Evolutionary conservation across 345 rosid genomes (phyloP).

Genomic region (Erysimum cheiranthoides): DNA sequence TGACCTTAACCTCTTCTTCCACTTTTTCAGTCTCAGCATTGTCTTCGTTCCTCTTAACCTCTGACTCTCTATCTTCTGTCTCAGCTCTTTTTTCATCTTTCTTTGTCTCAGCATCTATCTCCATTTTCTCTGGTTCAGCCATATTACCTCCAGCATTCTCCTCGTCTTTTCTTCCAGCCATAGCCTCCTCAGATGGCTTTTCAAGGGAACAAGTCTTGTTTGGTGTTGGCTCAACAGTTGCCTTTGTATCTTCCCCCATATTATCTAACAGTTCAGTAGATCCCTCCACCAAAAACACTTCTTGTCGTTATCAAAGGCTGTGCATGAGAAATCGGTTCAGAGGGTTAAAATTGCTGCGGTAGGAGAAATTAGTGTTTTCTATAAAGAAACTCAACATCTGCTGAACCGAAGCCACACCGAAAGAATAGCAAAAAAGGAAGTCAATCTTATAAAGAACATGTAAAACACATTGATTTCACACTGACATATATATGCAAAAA

Average conservation of each 20-base stretch:
- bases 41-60: conserved; percentile 32
- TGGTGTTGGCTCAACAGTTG: conserved; percentile 52
- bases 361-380: background rate
- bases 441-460: conserved; percentile 8
- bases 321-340: conserved; percentile 29
- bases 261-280: conserved; percentile 33
- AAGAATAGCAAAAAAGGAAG: background rate
- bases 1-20: conserved; percentile 23
- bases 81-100: conserved; percentile 23
- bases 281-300: conserved; percentile 5
- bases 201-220: conserved; percentile 52
- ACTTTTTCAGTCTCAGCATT: conserved; percentile 18
- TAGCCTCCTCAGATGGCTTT: conserved; percentile 45
- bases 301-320: conserved; percentile 30
- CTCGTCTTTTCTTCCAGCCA: conserved; percentile 40
- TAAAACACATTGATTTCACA: conserved; percentile 3
- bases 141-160: conserved; percentile 28
- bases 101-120: conserved; percentile 35
- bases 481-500: background rate
- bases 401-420: background rate
- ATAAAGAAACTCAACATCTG: conserved; percentile 2
- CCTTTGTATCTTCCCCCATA: conserved; percentile 68
- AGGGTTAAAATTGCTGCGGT: background rate
- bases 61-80: conserved; percentile 10
- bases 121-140: conserved; percentile 37